These are phyloP conservation scores for Saitozyma sp. DNA, from an alignment of 768 basidiomycete genomes.

Conservation along the genomic window DNA sequence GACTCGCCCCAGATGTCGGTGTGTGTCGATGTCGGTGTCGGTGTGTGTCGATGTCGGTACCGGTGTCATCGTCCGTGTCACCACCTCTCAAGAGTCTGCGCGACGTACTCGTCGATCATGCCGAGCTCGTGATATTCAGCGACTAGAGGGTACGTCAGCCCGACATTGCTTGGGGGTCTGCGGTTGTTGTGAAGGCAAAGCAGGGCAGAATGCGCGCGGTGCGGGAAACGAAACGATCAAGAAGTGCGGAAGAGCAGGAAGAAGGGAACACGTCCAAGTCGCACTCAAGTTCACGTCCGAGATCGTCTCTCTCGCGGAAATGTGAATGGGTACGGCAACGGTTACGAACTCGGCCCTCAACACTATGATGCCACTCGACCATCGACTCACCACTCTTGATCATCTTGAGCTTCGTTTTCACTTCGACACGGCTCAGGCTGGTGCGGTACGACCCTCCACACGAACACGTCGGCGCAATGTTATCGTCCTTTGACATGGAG, in stretches of 20 bases:
- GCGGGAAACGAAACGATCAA: too few species aligned
- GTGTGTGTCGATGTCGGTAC: too few species aligned
- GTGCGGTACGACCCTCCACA: conserved; percentile 84
- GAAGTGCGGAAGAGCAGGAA: too few species aligned
- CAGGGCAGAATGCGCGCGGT: too few species aligned
- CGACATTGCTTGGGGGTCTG: not conserved
- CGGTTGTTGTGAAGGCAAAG: too few species aligned
- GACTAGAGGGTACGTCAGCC: conserved; percentile 27
- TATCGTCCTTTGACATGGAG: conserved; percentile 85
- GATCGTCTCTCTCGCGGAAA: not conserved
- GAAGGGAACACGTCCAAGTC: not conserved
- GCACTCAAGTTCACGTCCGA: not conserved
- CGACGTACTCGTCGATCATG: conserved; percentile 48
- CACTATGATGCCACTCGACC: not conserved
- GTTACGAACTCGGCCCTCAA: not conserved
- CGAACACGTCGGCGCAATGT: conserved; percentile 76
- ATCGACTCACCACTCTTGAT: conserved; percentile 61
- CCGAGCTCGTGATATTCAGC: conserved; percentile 50
- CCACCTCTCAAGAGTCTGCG: conserved; percentile 41
- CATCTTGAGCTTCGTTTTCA: conserved; percentile 70
- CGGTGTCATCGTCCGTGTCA: conserved; percentile 4
- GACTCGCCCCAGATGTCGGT: too few species aligned
- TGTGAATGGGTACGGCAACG: not conserved
- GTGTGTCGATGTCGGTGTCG: too few species aligned
- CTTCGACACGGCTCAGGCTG: conserved; percentile 70